phyloP scores from a whole-genome alignment of 257 asterid genomes.

The Gentiana macrophylla region DNA sequence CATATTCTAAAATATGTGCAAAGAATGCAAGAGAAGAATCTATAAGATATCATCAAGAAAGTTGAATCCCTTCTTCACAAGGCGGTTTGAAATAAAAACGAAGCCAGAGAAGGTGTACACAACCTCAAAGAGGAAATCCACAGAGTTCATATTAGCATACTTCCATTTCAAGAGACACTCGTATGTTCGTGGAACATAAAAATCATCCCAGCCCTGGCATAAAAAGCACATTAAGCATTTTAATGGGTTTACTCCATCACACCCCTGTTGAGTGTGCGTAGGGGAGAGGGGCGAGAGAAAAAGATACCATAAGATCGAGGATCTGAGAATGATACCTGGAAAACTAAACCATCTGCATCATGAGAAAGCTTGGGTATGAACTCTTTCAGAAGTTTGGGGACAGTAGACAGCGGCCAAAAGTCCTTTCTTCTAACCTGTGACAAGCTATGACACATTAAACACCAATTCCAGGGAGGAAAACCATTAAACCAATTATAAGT shows the following conservation, averaged over 20 bases:
- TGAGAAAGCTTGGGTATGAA: slow-evolving; percentile 94
- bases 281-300: background rate
- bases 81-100: too few relatives aligned
- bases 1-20: too few relatives aligned
- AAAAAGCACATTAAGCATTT: background rate
- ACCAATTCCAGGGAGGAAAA: slow-evolving; percentile 12
- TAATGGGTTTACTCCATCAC: background rate
- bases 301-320: too few relatives aligned
- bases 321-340: slow-evolving; percentile 18
- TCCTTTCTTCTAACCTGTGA: background rate
- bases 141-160: too few relatives aligned
- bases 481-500: background rate
- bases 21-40: too few relatives aligned
- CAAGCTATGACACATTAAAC: slow-evolving; percentile 22
- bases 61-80: too few relatives aligned
- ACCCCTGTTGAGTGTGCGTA: too few relatives aligned
- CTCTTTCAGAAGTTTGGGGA: slow-evolving; percentile 39
- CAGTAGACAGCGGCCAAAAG: too few relatives aligned
- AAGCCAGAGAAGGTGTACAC: slow-evolving; percentile 6
- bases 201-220: slow-evolving; percentile 94
- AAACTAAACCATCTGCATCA: slow-evolving; percentile 94
- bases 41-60: too few relatives aligned
- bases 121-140: slow-evolving; percentile 53
- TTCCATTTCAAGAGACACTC: too few relatives aligned
- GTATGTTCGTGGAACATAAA: slow-evolving; percentile 28